A percentile compares a stretch with the other conserved stretches of the same genome.
Conservation (phyloP, 2,329 filamentous ascomycete species). For the Xylariaceae sp. region DNA sequence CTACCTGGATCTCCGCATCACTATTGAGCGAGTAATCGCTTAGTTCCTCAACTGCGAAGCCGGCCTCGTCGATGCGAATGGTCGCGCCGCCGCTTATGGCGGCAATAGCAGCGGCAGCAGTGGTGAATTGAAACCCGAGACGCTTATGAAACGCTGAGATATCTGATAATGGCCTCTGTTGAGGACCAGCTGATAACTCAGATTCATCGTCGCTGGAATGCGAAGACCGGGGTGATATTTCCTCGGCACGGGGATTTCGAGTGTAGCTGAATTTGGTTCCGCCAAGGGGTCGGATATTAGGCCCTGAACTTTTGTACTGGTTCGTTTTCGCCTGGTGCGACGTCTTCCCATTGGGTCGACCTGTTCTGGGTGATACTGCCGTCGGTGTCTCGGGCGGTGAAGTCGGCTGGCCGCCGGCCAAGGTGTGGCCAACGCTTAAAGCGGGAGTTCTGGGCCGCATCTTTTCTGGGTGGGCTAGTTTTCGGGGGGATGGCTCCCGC, state of each 20-base stretch:
- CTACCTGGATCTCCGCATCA: constrained; percentile 25
- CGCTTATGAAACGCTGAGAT: constrained; percentile 22
- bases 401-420: constrained; percentile 33
- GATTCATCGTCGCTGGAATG: constrained; percentile 31
- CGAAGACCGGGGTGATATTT: constrained; percentile 33
- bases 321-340: constrained; percentile 24
- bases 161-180: constrained; percentile 30
- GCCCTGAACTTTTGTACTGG: constrained; percentile 26
- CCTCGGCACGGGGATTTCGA: constrained; percentile 29
- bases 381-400: constrained; percentile 42
- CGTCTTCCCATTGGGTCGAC: constrained; percentile 25
- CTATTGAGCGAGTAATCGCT: constrained; percentile 29
- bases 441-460: constrained; percentile 34
- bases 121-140: constrained; percentile 22
- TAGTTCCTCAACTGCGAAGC: constrained; percentile 32
- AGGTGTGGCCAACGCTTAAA: constrained; percentile 27
- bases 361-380: constrained; percentile 31
- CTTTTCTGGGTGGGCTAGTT: constrained; percentile 17
- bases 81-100: constrained; percentile 16
- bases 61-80: constrained; percentile 22
- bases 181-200: constrained; percentile 27
- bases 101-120: constrained; percentile 18
- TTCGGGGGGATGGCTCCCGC: constrained; percentile 28
- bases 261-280: constrained; percentile 32
- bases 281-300: constrained; percentile 35